phyloP scores from a whole-genome alignment of 139 green algal genomes.

The Chloropicon primus region DNA sequence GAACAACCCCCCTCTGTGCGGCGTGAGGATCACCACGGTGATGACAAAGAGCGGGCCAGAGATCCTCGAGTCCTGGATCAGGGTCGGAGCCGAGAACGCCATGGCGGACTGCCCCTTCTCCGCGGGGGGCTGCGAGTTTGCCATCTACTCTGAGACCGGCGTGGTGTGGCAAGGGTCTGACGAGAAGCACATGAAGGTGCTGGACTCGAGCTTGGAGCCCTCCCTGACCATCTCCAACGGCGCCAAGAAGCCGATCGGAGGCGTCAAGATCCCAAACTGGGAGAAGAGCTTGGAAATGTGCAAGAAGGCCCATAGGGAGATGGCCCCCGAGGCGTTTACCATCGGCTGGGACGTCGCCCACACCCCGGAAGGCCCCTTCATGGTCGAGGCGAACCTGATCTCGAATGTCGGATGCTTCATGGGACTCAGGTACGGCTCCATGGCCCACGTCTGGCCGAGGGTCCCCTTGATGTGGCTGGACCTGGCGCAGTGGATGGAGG shows the following conservation, averaged over 20 bases:
- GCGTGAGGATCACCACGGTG: neutral
- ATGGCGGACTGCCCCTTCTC: neutral
- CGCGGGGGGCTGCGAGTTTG: neutral
- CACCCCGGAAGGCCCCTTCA: neutral
- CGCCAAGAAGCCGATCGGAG: neutral
- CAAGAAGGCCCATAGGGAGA: neutral
- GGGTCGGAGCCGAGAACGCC: neutral
- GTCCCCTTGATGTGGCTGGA: neutral
- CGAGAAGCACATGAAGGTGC: neutral
- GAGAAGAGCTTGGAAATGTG: neutral
- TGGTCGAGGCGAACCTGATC: neutral
- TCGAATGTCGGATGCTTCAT: neutral
- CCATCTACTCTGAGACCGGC: neutral
- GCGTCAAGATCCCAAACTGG: neutral
- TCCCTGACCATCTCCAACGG: neutral
- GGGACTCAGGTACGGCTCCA: neutral
- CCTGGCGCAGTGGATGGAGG: neutral
- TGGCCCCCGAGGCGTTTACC: neutral
- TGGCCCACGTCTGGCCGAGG: neutral
- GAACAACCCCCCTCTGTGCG: neutral
- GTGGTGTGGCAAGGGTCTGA: neutral
- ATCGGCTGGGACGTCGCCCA: neutral
- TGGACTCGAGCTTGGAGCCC: neutral
- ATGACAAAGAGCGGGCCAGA: neutral
- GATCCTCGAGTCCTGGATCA: neutral